Evolutionary conservation across 805 yeast species (phyloP), one percentile per base, ranked within the genome.

Genomic region (Starmerella scarabaei): DNA sequence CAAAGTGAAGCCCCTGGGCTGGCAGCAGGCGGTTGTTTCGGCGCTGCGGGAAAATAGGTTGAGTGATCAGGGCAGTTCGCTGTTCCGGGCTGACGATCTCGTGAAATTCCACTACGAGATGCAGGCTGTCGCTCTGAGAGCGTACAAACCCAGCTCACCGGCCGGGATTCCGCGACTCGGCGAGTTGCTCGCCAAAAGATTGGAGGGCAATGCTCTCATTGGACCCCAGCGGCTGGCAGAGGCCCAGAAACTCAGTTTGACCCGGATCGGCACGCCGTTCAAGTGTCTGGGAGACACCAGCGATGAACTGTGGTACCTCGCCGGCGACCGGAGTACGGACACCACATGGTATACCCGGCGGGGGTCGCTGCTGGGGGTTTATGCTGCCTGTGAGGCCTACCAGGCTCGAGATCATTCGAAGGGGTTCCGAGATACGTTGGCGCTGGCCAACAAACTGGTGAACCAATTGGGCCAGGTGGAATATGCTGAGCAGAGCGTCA

Each of bases 311-410:
- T 72, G 82, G 33, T 84, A 62, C 58, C 75, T 73, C 50, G 75
- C 94, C 0, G 91, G 86, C 9, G 96, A 86, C 55, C 54, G 59
- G 38, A 71, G 91, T 17, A 75, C 63, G 16, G 94, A 84, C 58
- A 77, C 80, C 56, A 79, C 83, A 3, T 88, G 98, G 98, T 88
- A 88, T 59, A 66, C 93, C n/a, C 81, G 85, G 55, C 67, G 98
- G 48, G 63, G 79, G 14, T 70, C 80, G 7, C 56, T 88, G 14
- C 70, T 81, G 19, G 67, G 80, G 2, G 69, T 80, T 2, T 83
- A 81, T 57, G 80, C 80, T 2, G 72, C 78, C 29, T 44, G 56
- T 30, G 96, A 88, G 58, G 62, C 83, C 45, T 83, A 72, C 62
- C 80, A 79, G 91, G 64, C 82, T 33, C 77, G 71, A 50, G 96